Base-by-base conservation (phyloP, 352 stramenopile genomes). In the Globisporangium sylvaticum region DNA sequence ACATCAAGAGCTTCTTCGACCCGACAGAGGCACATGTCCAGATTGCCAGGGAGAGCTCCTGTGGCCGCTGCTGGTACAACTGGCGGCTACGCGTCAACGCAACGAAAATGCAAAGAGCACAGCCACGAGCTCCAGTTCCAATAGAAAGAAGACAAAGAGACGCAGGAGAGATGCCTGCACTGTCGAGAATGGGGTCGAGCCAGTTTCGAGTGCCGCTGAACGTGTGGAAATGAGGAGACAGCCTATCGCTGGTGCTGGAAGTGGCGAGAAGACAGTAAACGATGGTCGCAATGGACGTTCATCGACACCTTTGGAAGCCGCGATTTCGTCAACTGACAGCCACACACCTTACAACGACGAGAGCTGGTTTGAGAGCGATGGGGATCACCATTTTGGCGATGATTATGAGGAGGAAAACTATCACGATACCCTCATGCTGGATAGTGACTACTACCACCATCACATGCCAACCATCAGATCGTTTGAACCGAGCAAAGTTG, bases 1-100 rank as follows among this genome's bases (percentile, higher is more conserved):
- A 27, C 27, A 62, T 3, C 4, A 46, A 15, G 29, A n/a, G 34
- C 34, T 77, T 15, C 61, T 65, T 34, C 72, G 62, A 4, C 18
- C 42, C 7, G 59, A 68, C 42, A 75, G 39, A 60, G 81, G 80
- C 10, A 53, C 72, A 1, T 91, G 83, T 62, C 83, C 83, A 0
- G 56, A 76, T 6, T 92, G 84, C 52, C 62, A 75, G 3, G 22
- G 68, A 2, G 37, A 74, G 46, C 57, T 92, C n/a, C 6, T 70
- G n/a, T 90, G 78, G 80, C 44, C 74, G 27, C 62, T 79, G 1
- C 27, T 90, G 9, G 73, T 79, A 8, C 66, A 73, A 3, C 62
- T 66, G 12, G 25, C 62, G n/a, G 22, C 24, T 18, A 18, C n/a
- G 34, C 34, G 20, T 20, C 60, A 2, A 48, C 5, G 39, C 4